Evolutionary conservation across 192 early-diverging fungal species (phyloP).

Genomic region (Rhizoclosmatium globosum): DNA sequence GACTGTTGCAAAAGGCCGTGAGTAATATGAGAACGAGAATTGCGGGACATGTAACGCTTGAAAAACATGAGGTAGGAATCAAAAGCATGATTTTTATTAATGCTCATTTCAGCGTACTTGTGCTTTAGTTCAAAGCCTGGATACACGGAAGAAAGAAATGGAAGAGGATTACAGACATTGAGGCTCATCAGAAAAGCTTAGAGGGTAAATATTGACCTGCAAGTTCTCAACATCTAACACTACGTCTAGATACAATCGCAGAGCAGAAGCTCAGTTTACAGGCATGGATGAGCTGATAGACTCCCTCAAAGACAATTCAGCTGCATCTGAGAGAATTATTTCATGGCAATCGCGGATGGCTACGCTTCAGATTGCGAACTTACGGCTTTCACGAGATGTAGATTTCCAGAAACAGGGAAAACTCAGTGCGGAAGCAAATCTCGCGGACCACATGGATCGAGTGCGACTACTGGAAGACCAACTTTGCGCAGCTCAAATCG

Average conservation of each 20-base stretch:
- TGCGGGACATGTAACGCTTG: conserved; percentile 47
- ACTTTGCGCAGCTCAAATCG: conserved; percentile 35
- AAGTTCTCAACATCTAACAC: neutral
- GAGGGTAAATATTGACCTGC: conserved; percentile 21
- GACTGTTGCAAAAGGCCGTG: conserved; percentile 47
- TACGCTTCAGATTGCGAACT: conserved; percentile 39
- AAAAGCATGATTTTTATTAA: neutral
- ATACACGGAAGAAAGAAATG: conserved; percentile 32
- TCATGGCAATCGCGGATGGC: conserved; percentile 61
- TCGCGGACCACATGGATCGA: conserved; percentile 31
- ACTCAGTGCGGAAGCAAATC: conserved; percentile 29
- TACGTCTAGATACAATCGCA: conserved; percentile 37
- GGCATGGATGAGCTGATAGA: conserved; percentile 50
- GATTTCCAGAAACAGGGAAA: conserved; percentile 33
- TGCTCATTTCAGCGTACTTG: conserved; percentile 37
- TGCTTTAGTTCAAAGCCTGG: conserved; percentile 36
- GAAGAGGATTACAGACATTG: conserved; percentile 23
- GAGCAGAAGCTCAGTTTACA: conserved; percentile 33
- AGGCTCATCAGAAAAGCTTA: conserved; percentile 21
- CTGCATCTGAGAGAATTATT: conserved; percentile 43
- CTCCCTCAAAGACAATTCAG: conserved; percentile 35
- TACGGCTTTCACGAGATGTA: conserved; percentile 53
- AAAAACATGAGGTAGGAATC: conserved; percentile 50
- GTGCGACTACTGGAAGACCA: conserved; percentile 42
- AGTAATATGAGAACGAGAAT: conserved; percentile 46